These are phyloP conservation scores for Cryphonectria japonica DNA, from an alignment of 2,329 filamentous ascomycete genomes.

Conservation along the genomic window DNA sequence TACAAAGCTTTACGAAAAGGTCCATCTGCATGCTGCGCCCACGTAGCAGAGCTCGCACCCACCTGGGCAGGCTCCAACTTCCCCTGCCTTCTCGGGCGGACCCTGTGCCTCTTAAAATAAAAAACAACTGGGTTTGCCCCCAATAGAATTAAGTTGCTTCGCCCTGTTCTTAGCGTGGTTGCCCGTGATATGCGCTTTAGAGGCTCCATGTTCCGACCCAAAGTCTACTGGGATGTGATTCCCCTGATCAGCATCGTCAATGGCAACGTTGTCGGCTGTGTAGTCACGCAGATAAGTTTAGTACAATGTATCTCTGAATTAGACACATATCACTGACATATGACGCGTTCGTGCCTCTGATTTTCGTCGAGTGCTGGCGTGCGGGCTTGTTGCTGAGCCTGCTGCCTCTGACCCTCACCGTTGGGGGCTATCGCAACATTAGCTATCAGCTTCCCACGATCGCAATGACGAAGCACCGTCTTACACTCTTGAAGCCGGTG, in stretches of 20 bases:
- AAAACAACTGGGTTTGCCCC: neutral
- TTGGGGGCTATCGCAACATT: neutral
- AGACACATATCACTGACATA: neutral
- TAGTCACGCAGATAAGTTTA: too few relatives aligned
- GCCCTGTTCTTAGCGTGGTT: neutral
- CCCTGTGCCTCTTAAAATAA: neutral
- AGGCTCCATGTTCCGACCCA: too few relatives aligned
- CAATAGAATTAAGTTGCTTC: neutral
- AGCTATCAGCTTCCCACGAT: neutral
- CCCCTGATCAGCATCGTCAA: too few relatives aligned
- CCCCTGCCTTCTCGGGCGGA: neutral
- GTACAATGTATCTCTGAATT: neutral
- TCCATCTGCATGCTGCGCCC: neutral
- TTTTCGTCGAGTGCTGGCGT: neutral
- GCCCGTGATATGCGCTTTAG: neutral
- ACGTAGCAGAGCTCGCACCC: neutral
- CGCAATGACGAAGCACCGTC: too few relatives aligned
- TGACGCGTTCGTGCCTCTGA: neutral
- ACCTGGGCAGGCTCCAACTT: neutral
- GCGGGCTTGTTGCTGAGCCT: neutral
- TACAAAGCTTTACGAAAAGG: neutral
- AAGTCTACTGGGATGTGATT: too few relatives aligned
- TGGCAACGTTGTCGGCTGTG: too few relatives aligned
- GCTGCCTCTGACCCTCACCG: neutral
- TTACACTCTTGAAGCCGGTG: too few relatives aligned